Conservation (phyloP, 805 yeast genomes). For the Isabelozyma gotoi region DNA sequence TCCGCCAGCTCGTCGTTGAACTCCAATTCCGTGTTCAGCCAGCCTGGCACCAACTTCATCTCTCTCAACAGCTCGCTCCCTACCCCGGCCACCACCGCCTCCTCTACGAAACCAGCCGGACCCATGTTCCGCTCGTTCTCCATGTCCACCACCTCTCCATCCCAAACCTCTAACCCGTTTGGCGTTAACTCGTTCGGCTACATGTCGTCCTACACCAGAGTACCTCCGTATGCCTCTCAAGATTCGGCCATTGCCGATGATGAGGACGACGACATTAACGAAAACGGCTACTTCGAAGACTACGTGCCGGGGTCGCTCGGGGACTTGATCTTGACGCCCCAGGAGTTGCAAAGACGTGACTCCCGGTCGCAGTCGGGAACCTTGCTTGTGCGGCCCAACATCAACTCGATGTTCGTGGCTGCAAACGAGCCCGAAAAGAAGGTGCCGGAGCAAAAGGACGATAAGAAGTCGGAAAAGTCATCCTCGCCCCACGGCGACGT, state of each 20-base stretch:
- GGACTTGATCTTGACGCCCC: constrained; percentile 77
- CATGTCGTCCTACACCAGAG: neutral
- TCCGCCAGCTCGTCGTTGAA: neutral
- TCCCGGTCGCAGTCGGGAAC: constrained; percentile 56
- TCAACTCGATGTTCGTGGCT: constrained; percentile 10
- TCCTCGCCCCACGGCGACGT: constrained; percentile 27
- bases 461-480: neutral
- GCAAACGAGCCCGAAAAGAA: constrained; percentile 4
- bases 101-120: no score
- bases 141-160: neutral
- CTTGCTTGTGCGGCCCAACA: constrained; percentile 32
- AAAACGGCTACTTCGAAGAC: constrained; percentile 50
- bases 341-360: constrained; percentile 67
- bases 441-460: constrained; percentile 4
- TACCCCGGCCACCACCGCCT: neutral
- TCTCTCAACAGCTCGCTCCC: neutral
- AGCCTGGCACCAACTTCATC: neutral
- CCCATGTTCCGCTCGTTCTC: neutral
- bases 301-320: constrained; percentile 78
- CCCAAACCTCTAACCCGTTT: neutral
- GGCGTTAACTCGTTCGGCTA: neutral
- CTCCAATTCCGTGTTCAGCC: constrained; percentile 1
- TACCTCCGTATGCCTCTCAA: constrained; percentile 1
- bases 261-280: constrained; percentile 21
- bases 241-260: constrained; percentile 36